These are phyloP conservation scores for Capsicum chinense DNA, from an alignment of 257 asterid genomes.

Conservation along the genomic window DNA sequence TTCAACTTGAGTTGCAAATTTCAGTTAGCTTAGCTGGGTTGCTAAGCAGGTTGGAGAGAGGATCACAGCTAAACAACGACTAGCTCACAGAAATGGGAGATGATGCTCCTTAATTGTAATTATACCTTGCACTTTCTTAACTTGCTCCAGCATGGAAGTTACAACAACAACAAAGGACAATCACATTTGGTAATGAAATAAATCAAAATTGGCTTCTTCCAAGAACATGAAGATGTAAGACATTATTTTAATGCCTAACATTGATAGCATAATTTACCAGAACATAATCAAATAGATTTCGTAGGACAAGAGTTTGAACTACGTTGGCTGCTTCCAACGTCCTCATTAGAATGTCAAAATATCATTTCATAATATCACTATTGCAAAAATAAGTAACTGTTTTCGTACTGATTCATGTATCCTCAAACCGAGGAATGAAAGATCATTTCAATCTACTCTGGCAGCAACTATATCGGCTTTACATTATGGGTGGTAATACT, in stretches of 20 bases:
- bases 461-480: constrained; percentile 16
- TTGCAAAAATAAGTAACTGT: background rate
- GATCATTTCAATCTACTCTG: background rate
- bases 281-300: background rate
- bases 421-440: background rate
- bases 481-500: constrained; percentile 55
- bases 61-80: background rate
- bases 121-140: background rate
- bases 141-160: background rate
- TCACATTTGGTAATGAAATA: background rate
- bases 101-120: background rate
- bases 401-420: background rate
- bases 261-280: background rate
- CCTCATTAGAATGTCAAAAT: background rate
- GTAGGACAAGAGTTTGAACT: background rate
- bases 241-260: background rate
- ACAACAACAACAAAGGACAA: background rate
- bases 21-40: background rate
- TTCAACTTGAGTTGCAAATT: background rate
- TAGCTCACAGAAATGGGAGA: background rate
- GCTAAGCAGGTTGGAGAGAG: background rate
- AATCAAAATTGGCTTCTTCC: constrained; percentile 3
- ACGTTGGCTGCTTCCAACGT: background rate
- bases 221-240: background rate
- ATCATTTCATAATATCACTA: background rate